Evolutionary conservation across 768 basidiomycete genomes (phyloP), one percentile per base, ranked within the genome.

Genomic region (Lactifluus volemus): DNA sequence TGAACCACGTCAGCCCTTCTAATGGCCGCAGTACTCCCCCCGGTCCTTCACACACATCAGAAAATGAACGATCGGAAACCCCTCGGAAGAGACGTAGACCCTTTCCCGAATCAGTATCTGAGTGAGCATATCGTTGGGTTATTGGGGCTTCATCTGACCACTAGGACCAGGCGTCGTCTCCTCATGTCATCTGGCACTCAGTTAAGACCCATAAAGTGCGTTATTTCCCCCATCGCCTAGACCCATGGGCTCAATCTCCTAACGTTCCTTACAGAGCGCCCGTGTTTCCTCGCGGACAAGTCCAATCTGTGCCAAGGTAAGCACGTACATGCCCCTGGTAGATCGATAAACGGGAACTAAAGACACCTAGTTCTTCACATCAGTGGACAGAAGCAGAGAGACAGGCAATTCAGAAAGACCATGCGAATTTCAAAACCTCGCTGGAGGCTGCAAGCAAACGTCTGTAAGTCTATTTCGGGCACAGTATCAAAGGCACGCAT

Each of bases 41-140:
- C 52, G 12, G 29, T 29, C 38, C 41, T n/a, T 52, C 61, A 21
- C 50, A 57, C 17, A n/a, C 36, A 6, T n/a, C 39, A 34, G 56
- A 34, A 30, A n/a, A 42, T 14, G 51, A 11, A 48, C 30, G 14
- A 52, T 29, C 42, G 1, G 52, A 34, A 32, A 62, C 52, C 11
- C 61, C 61, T 49, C 61, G 47, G 21, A 62, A 62, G 39, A 53
- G 61, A 30, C 56, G 47, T 36, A 34, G 56, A n/a, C n/a, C 51
- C 34, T 55, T 38, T 53, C 25, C 39, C 5, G 49, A 45, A 41
- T 32, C 19, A 30, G 14, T 7, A 10, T 12, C 47, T 14, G 51
- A 36, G 61, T 62, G 41, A 47, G 61, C n/a, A 42, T 21, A 25
- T 44, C 19, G 42, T 49, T 21, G 19, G 14, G 19, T 52, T 29